phyloP scores from a whole-genome alignment of 2,329 filamentous ascomycete species.

The Hypoxylon sp. region DNA sequence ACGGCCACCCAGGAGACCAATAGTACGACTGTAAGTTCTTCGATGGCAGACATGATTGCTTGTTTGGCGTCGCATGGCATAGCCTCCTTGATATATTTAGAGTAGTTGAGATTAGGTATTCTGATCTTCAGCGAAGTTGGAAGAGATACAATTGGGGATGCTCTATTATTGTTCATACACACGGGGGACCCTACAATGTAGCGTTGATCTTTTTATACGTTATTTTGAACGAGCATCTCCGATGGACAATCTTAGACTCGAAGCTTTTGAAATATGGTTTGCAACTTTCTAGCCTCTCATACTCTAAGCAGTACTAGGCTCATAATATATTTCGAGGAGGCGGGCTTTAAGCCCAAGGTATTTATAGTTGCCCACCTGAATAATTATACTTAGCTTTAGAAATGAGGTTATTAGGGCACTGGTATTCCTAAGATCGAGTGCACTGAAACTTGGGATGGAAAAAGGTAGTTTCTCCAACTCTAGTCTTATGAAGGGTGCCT shows the following conservation, averaged over 20 bases:
- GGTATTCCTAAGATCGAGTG: neutral
- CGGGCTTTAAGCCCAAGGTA: neutral
- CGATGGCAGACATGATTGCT: neutral
- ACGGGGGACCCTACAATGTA: neutral
- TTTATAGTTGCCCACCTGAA: neutral
- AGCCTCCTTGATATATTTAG: neutral
- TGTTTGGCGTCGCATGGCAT: neutral
- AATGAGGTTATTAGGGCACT: neutral
- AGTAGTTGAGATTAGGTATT: neutral
- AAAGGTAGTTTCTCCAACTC: neutral
- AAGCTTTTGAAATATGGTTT: conserved; percentile 5
- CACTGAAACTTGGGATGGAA: neutral
- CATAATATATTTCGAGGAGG: neutral
- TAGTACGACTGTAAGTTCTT: neutral
- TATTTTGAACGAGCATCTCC: neutral
- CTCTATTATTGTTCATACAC: neutral
- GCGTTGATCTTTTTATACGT: neutral
- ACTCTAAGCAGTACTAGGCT: neutral
- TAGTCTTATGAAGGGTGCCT: neutral
- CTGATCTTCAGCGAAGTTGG: neutral
- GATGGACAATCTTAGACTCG: neutral
- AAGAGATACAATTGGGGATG: neutral
- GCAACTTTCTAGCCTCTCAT: neutral
- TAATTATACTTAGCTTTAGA: neutral
- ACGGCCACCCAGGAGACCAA: neutral